Evolutionary conservation across 441 rosid species (phyloP), one percentile per base, ranked within the genome.

Genomic region (Populus tomentosa): DNA sequence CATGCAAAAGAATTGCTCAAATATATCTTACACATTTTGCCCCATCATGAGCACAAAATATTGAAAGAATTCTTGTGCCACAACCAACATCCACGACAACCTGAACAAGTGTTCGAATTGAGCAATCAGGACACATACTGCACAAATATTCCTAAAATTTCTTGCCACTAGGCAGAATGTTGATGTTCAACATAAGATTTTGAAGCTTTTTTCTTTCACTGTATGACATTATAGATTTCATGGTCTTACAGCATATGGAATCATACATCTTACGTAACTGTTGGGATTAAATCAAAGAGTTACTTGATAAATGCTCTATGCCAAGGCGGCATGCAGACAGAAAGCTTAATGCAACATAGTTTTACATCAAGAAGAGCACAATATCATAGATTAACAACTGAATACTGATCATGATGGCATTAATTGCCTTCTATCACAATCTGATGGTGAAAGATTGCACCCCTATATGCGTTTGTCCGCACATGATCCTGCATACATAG

Each of bases 31-130:
- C 99, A 86, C 97, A 87, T 81, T 90, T 92, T 6, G 99, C 99
- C 71, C 99, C 99, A 75, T 97, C 99, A 84, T 92, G 94, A 71
- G 97, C 97, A 89, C 99, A 96, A 84, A 96, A 96, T 87, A 96
- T 91, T 32, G 99, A 90, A 79, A 96, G 98, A 82, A 96, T 94
- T 79, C 98, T 94, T 18, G 99, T 96, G 72, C 98, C 99, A 77
- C 98, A 96, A 76, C 98, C 99, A 89, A 96, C 99, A 82, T 96
- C 98, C 73, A 96, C 86, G 71, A 96, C 98, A 81, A 96, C 98
- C 99, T 94, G 85, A 40, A 74, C 18, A 78, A 30, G 71, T 36
- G 38, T 65, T 73, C 56, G 74, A 42, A 80, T 75, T 56, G 53
- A 75, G 69, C 66, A 68, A 79, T 46, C 73, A 84, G 78, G 72